Percentiles rank a stretch among this genome's conserved stretches.
phyloP scores from a whole-genome alignment of 2,329 filamentous ascomycete genomes.

The Aspergillus felis region DNA sequence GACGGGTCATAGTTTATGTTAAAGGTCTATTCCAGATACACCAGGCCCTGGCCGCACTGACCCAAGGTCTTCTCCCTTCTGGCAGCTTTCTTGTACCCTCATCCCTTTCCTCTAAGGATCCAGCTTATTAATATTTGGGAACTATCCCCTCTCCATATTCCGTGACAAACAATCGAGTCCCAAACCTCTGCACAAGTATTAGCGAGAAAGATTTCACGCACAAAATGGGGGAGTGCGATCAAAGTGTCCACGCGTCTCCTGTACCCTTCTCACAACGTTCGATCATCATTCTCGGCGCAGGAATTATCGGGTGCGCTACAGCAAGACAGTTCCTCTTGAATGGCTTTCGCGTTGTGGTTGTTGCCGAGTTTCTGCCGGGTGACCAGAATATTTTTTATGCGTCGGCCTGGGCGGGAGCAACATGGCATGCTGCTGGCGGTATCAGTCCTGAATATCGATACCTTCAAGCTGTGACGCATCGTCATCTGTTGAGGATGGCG shows the following conservation, averaged over 20 bases:
- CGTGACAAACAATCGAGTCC: neutral
- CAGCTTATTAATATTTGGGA: neutral
- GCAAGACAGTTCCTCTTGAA: constrained; percentile 33
- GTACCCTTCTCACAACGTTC: constrained; percentile 32
- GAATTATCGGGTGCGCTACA: constrained; percentile 38
- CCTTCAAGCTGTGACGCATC: constrained; percentile 33
- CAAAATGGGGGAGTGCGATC: constrained; percentile 18
- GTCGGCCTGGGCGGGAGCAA: constrained; percentile 38
- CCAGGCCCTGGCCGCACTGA: neutral
- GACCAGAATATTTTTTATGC: constrained; percentile 36
- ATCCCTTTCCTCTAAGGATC: neutral
- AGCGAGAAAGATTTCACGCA: neutral
- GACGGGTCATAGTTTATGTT: neutral
- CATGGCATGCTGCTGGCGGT: constrained; percentile 37
- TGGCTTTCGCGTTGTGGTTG: constrained; percentile 33
- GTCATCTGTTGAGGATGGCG: constrained; percentile 33
- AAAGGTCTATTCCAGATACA: neutral
- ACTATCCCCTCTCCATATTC: neutral
- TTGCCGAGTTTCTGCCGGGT: constrained; percentile 36
- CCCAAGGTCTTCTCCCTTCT: neutral
- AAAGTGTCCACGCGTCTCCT: constrained; percentile 17
- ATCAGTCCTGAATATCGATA: constrained; percentile 33
- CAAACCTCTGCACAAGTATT: neutral
- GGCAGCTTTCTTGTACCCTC: neutral
- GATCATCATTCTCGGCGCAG: constrained; percentile 36